phyloP scores from a whole-genome alignment of 2,329 filamentous ascomycete species.

The Cladosporium velox region DNA sequence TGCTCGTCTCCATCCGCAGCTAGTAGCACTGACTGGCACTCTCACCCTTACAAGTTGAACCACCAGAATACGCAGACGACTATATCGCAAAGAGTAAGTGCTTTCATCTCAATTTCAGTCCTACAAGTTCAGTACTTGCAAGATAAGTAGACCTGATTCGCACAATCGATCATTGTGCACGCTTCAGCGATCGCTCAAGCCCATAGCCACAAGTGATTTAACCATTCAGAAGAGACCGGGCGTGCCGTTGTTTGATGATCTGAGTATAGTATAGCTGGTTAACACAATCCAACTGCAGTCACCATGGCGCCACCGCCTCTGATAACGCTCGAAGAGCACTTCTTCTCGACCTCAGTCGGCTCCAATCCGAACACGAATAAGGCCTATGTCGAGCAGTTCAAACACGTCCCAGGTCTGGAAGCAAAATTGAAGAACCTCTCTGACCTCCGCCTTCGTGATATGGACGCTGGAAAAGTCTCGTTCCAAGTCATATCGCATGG shows the following conservation, averaged over 20 bases:
- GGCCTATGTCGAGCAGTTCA: constrained; percentile 37
- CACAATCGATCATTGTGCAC: too few relatives aligned
- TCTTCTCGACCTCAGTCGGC: constrained; percentile 38
- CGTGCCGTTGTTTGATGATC: not conserved
- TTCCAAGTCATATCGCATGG: constrained; percentile 42
- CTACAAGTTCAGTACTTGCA: not conserved
- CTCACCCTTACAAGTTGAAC: not conserved
- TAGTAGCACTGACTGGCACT: not conserved
- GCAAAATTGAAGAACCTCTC: constrained; percentile 35
- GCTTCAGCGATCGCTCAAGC: too few relatives aligned
- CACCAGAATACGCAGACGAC: not conserved
- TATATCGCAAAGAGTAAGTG: not conserved
- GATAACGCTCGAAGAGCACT: constrained; percentile 42
- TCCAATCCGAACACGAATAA: constrained; percentile 31
- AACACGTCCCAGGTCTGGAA: constrained; percentile 33
- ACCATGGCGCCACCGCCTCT: constrained; percentile 36
- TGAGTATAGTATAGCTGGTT: not conserved
- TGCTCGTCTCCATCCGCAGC: not conserved
- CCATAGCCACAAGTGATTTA: too few relatives aligned
- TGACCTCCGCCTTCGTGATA: constrained; percentile 34
- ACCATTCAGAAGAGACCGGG: too few relatives aligned
- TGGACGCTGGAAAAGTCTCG: constrained; percentile 37
- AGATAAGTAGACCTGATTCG: too few relatives aligned
- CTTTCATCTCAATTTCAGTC: not conserved
- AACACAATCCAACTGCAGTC: not conserved